A percentile compares a stretch with the other conserved stretches of the same genome.
Conservation (phyloP, 2,329 filamentous ascomycete genomes). For the Aspergillus floridensis region DNA sequence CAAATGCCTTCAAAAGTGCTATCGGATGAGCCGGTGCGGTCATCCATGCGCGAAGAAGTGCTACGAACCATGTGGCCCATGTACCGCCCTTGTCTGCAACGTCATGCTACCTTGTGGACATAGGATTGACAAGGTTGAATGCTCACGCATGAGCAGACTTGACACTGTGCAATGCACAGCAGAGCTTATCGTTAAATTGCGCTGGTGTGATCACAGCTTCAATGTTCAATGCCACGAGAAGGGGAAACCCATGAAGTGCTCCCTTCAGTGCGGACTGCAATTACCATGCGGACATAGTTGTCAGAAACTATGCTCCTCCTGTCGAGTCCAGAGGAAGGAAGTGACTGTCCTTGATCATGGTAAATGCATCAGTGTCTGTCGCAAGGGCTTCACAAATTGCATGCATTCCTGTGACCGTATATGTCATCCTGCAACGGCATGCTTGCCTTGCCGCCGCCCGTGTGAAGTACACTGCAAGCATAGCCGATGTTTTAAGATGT, state of each 20-base stretch:
- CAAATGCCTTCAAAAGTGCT: constrained; percentile 12
- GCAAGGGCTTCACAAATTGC: constrained; percentile 3
- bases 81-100: neutral
- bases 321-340: neutral
- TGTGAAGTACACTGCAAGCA: constrained; percentile 15
- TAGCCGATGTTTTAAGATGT: constrained; percentile 12
- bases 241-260: neutral
- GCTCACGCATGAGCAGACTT: neutral
- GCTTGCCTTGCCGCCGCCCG: constrained; percentile 2
- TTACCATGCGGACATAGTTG: constrained; percentile 6
- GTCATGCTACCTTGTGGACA: constrained; percentile 10
- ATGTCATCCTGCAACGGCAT: constrained; percentile 1
- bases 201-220: constrained; percentile 1
- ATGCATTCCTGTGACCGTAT: neutral
- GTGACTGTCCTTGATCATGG: neutral
- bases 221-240: constrained; percentile 1
- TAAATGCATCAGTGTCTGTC: constrained; percentile 1
- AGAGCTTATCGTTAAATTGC: neutral
- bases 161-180: neutral
- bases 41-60: constrained; percentile 14
- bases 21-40: constrained; percentile 1
- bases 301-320: constrained; percentile 3
- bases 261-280: neutral
- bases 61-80: constrained; percentile 10
- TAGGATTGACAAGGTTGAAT: constrained; percentile 4